Evolutionary conservation across 2,329 filamentous ascomycete species (phyloP).

Genomic region (Colletotrichum gigasporum): DNA sequence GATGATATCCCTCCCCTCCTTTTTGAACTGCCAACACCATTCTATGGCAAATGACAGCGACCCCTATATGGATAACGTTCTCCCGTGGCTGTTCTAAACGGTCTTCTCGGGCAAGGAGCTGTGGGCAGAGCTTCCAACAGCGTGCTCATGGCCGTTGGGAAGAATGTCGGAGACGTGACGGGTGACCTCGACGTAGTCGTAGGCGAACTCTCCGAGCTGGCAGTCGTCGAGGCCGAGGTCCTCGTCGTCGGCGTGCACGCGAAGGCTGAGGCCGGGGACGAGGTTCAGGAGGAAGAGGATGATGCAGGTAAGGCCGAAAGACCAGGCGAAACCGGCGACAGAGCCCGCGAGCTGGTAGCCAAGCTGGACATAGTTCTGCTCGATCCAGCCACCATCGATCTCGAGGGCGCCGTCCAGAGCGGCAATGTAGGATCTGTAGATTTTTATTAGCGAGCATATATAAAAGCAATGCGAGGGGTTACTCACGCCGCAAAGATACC

Average conservation of each 20-base stretch:
- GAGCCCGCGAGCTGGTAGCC: constrained; percentile 77
- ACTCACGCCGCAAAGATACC: constrained; percentile 78
- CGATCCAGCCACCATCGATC: constrained; percentile 73
- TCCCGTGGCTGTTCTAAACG: neutral
- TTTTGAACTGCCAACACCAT: neutral
- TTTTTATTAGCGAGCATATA: constrained; percentile 3
- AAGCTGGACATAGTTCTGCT: constrained; percentile 75
- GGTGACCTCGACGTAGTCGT: constrained; percentile 80
- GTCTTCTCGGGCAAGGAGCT: constrained; percentile 33
- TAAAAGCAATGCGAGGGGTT: too few species aligned
- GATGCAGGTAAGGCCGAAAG: constrained; percentile 73
- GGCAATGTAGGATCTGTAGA: constrained; percentile 71
- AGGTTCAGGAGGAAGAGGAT: constrained; percentile 78
- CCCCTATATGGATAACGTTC: neutral
- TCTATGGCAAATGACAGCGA: neutral
- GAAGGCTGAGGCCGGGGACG: constrained; percentile 75
- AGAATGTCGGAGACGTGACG: constrained; percentile 66
- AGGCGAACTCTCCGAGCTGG: constrained; percentile 84
- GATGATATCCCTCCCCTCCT: neutral
- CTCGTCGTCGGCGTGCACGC: constrained; percentile 73
- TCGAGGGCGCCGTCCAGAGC: constrained; percentile 73
- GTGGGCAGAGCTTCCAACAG: constrained; percentile 28
- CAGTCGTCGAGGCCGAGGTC: constrained; percentile 76
- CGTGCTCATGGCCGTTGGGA: constrained; percentile 10
- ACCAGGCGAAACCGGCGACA: constrained; percentile 70